Evolutionary conservation across 331 rosid genomes (phyloP).

Genomic region (Acacia pycnantha): DNA sequence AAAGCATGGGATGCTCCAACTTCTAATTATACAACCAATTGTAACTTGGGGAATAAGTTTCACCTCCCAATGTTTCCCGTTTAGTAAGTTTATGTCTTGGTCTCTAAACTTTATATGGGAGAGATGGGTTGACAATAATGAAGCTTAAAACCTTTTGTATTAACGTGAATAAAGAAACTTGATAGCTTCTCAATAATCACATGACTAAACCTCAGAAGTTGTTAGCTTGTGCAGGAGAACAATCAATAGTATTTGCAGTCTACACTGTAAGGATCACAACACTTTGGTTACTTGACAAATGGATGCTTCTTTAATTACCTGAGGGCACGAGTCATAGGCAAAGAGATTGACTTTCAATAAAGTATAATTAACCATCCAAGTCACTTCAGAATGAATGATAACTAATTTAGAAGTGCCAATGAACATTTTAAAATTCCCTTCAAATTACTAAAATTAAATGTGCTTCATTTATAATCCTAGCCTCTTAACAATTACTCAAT

Average conservation of each 20-base stretch:
- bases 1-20: background rate
- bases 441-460: background rate
- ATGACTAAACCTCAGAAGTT: background rate
- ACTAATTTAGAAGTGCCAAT: background rate
- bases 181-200: background rate
- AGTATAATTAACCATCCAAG: background rate
- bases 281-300: slow-evolving; percentile 33
- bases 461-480: background rate
- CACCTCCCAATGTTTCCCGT: background rate
- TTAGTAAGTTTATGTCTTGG: background rate
- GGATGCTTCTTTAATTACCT: slow-evolving; percentile 19
- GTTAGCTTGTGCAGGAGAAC: background rate
- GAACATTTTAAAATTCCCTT: background rate
- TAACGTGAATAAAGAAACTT: background rate
- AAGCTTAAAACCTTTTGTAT: background rate
- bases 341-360: background rate
- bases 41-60: background rate
- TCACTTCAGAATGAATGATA: background rate
- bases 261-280: background rate
- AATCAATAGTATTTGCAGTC: background rate
- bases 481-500: background rate
- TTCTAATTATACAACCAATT: background rate
- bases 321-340: background rate
- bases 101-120: background rate
- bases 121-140: background rate